Evolutionary conservation across 2,329 filamentous ascomycete genomes (phyloP), one percentile per base, ranked within the genome.

Genomic region (Epichloe elymi): DNA sequence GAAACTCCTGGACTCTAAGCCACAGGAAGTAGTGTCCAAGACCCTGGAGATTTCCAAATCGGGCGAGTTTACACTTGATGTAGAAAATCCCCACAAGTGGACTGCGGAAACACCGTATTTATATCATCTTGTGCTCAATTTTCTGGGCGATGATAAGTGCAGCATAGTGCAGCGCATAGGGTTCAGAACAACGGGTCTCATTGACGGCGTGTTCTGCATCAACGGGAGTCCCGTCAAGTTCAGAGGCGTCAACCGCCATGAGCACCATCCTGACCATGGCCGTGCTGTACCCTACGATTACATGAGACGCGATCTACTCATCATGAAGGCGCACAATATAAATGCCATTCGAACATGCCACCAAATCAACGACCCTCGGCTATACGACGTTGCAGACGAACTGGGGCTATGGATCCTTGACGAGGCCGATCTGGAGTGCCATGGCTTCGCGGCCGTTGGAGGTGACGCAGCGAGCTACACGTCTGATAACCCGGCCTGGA

Each of bases 301-400:
- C n/a, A 73, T 86, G 58, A 70, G 74, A 49, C 65, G 70, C 1
- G 83, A 87, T 54, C 68, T 87, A 3, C 54, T 82, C 2, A 66
- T 74, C 4, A 87, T 87, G 82, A 86, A 86, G 61, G 67, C 66
- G 1, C 75, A 83, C 64, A 85, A 85, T 56, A 76, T 88, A 61
- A 88, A 88, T 54, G 79, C 82, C 2, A 74, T 88, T 10, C 77
- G 84, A 1, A 83, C 79, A 0, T 82, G 74, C 0, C 84, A 88
- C 60, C 80, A 88, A 46, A 75, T 79, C 10, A 82, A 79, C 33
- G 78, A 85, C 52, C 70, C 74, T 1, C 66, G 73, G 8, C 61
- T 85, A 0, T 83, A 82, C 53, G 78, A 82, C 35, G 67, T 85
- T 0, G 74, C 78, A 0, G 79, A 85, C 50, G 75, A 82, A 55